phyloP scores from a whole-genome alignment of 108 stramenopile species.

The Nannochloropsis salina region DNA sequence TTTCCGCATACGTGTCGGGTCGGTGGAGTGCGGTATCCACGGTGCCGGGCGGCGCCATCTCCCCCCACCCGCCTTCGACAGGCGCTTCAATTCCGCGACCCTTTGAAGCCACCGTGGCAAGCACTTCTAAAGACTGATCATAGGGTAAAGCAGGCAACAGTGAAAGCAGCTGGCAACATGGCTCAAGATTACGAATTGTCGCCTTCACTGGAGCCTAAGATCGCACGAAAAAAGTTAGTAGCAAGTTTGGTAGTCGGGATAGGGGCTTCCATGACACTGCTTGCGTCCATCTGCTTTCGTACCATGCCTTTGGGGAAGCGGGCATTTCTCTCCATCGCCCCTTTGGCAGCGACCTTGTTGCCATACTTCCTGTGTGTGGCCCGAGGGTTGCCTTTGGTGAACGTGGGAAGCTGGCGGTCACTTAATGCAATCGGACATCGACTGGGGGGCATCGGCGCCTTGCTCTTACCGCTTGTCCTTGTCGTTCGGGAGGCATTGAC shows the following conservation, averaged over 20 bases:
- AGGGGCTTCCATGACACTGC: background rate
- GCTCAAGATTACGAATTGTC: too few relatives aligned
- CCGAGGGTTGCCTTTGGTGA: background rate
- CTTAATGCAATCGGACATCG: background rate
- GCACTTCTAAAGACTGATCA: too few relatives aligned
- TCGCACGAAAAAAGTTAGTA: background rate
- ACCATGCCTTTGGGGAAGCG: conserved; percentile 6
- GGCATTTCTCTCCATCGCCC: background rate
- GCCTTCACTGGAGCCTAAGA: background rate
- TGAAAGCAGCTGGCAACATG: too few relatives aligned
- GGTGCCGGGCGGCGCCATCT: too few relatives aligned
- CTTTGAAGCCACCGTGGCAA: too few relatives aligned
- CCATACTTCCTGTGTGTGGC: conserved; percentile 17
- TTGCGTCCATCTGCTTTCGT: background rate
- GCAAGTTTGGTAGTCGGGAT: background rate
- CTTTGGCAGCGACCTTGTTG: background rate
- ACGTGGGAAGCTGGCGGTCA: background rate
- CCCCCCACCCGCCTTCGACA: too few relatives aligned
- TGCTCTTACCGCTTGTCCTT: background rate
- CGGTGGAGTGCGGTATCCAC: too few relatives aligned
- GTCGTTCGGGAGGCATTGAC: background rate
- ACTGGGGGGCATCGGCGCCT: background rate
- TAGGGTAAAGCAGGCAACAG: too few relatives aligned
- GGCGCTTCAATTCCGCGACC: too few relatives aligned
- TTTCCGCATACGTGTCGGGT: too few relatives aligned